Evolutionary conservation across 306 rosid species (phyloP).

Genomic region (Sesbania bispinosa): DNA sequence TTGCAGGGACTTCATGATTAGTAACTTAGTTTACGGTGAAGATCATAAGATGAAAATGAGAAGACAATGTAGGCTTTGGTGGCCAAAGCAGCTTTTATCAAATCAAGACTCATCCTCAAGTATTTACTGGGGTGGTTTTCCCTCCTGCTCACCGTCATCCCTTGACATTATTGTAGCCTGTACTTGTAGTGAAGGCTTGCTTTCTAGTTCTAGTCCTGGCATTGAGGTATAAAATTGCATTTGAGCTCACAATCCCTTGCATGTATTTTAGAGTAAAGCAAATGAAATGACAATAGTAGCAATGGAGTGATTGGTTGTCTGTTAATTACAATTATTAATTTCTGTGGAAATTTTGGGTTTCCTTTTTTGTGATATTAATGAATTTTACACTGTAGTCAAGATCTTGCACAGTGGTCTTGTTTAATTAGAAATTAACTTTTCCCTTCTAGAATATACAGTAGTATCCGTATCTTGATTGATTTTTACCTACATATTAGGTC

Average conservation of each 20-base stretch:
- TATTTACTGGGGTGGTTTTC: constrained; percentile 83
- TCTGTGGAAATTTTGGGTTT: neutral
- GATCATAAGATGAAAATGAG: constrained; percentile 43
- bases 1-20: constrained; percentile 33
- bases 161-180: constrained; percentile 77
- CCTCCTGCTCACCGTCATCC: constrained; percentile 55
- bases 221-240: constrained; percentile 55
- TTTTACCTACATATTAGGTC: neutral
- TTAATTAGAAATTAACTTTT: constrained; percentile 1
- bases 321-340: constrained; percentile 2
- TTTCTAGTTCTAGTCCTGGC: constrained; percentile 35
- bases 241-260: constrained; percentile 7
- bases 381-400: neutral
- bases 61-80: constrained; percentile 83
- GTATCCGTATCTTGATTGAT: constrained; percentile 4
- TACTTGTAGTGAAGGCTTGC: constrained; percentile 40
- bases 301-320: neutral
- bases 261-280: neutral
- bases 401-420: neutral
- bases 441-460: neutral
- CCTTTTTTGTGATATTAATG: constrained; percentile 9
- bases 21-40: constrained; percentile 16
- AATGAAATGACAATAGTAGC: neutral
- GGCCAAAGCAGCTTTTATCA: constrained; percentile 72
- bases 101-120: constrained; percentile 41